Base-by-base conservation (phyloP, 768 basidiomycete genomes). In the Xerocomus spinulosus region DNA sequence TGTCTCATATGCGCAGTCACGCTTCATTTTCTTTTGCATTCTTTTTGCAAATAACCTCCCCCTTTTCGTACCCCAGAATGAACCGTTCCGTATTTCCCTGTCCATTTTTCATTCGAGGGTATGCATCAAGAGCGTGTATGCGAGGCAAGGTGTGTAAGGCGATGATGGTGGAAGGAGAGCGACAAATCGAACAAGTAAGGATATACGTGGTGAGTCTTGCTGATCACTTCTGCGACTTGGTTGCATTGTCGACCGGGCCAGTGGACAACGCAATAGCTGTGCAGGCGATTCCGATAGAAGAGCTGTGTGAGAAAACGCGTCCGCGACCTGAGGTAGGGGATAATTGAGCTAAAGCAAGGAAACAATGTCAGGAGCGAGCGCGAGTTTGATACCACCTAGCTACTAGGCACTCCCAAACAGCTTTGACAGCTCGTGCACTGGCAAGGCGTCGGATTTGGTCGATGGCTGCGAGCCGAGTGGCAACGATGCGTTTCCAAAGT, bases 331-430 rank as follows among this genome's bases (percentile, higher is more conserved):
- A 1, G 79, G 73, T 1, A 89, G 68, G 36, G 80, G 49, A 44
- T 70, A 68, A 17, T 71, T 61, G 1, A 78, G 62, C 23, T 60
- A 59, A n/a, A 63, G 48, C 9, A 44, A 47, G 6, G 61, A 42
- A 23, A 59, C 44, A 12, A 49, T 12, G 17, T 49, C 56, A 17
- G 41, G 63, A 36, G 44, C 64, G 40, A 53, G 50, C 26, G 7
- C 23, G 32, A 56, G 59, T 34, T 87, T 83, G 7, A 82, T 70
- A 4, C 74, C 77, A 18, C 70, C 71, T 9, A 68, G 15, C 3
- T 52, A 85, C 86, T 21, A 87, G 61, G 44, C 82, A 83, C 49
- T 80, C 79, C 86, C 87, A 90, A 18, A 86, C 66, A 4, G 87
- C 74, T 49, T 88, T 85, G 8, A 88, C 73, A 0, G 86, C 87